Conservation (phyloP, 1,284 basidiomycete genomes). For the Xerocomus minutiporus region DNA sequence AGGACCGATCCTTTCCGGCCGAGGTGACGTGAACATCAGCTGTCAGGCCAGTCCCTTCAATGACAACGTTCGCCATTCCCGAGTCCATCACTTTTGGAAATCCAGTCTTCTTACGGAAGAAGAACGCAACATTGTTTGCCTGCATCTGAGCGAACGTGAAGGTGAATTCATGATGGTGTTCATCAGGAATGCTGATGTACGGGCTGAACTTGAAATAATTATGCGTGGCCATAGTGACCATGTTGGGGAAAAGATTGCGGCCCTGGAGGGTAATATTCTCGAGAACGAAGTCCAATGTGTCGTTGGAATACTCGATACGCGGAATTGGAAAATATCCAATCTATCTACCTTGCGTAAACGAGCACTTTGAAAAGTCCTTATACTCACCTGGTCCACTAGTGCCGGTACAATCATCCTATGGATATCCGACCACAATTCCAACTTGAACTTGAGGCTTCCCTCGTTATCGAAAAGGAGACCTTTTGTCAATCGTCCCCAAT, state of each 20-base stretch:
- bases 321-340: conserved; percentile 90
- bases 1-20: conserved; percentile 57
- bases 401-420: conserved; percentile 78
- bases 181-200: conserved; percentile 57
- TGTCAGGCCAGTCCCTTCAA: conserved; percentile 77
- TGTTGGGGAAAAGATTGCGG: conserved; percentile 77
- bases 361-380: too few species aligned
- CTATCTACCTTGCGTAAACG: conserved; percentile 32
- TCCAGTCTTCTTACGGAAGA: conserved; percentile 74
- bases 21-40: conserved; percentile 63
- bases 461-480: conserved; percentile 76
- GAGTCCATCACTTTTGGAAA: conserved; percentile 81
- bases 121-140: conserved; percentile 90
- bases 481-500: conserved; percentile 79
- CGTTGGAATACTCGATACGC: conserved; percentile 87
- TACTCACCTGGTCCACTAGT: conserved; percentile 61
- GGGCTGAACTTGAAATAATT: conserved; percentile 85
- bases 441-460: conserved; percentile 86
- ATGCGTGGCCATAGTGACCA: conserved; percentile 76
- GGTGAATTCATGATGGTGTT: conserved; percentile 64
- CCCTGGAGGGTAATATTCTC: conserved; percentile 91
- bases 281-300: conserved; percentile 81
- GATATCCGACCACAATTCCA: conserved; percentile 83
- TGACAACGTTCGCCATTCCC: conserved; percentile 87
- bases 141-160: conserved; percentile 83